phyloP scores from a whole-genome alignment of 331 rosid species.

The Phaseolus coccineus region DNA sequence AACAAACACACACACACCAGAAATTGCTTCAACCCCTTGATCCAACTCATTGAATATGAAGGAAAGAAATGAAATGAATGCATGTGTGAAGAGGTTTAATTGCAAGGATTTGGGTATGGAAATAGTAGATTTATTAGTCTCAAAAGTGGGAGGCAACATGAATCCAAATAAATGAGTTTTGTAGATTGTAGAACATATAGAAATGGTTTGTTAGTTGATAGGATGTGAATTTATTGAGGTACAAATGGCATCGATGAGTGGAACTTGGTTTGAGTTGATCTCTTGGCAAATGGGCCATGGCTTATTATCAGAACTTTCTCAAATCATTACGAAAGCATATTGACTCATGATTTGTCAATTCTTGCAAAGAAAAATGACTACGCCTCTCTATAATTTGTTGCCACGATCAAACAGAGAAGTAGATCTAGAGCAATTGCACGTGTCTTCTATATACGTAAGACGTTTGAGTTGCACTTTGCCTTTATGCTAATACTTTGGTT shows the following conservation, averaged over 20 bases:
- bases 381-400: not conserved
- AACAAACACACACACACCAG: not conserved
- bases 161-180: slow-evolving; percentile 2
- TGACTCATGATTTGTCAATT: slow-evolving; percentile 19
- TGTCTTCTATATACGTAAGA: not conserved
- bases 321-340: not conserved
- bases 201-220: not conserved
- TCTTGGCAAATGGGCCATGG: slow-evolving; percentile 24
- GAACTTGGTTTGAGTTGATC: slow-evolving; percentile 18
- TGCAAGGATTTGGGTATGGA: not conserved
- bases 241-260: not conserved
- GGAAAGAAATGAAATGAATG: not conserved
- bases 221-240: not conserved
- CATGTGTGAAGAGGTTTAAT: not conserved
- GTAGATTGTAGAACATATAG: not conserved
- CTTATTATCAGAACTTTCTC: not conserved
- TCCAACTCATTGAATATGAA: not conserved
- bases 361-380: not conserved
- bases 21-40: not conserved
- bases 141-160: not conserved
- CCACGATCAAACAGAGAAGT: not conserved
- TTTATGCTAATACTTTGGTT: not conserved
- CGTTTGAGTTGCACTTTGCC: not conserved
- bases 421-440: not conserved
- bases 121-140: slow-evolving; percentile 10